These are phyloP conservation scores for Dentipellis sp. DNA, from an alignment of 768 basidiomycete species.

Conservation along the genomic window DNA sequence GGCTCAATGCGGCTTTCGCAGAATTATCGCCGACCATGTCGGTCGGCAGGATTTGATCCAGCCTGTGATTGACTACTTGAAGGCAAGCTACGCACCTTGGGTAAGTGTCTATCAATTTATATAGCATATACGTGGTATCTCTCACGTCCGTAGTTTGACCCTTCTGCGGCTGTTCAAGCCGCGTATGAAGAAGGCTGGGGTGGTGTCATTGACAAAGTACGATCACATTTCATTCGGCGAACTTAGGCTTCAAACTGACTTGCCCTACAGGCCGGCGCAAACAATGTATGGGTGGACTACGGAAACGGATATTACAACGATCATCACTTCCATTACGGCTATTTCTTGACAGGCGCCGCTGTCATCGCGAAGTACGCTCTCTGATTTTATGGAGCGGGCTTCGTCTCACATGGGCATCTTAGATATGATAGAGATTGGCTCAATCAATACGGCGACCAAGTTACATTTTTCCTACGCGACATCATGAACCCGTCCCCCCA, in stretches of 20 bases:
- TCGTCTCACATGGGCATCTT: not conserved
- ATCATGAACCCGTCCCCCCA: constrained; percentile 25
- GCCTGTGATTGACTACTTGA: constrained; percentile 18
- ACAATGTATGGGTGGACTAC: constrained; percentile 22
- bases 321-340: constrained; percentile 28
- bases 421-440: constrained; percentile 21
- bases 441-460: constrained; percentile 16
- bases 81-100: constrained; percentile 20
- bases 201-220: constrained; percentile 21
- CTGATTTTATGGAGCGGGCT: no score
- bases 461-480: constrained; percentile 24
- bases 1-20: not conserved
- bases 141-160: constrained; percentile 10
- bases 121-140: not conserved
- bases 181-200: constrained; percentile 29
- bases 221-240: no score
- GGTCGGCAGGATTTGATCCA: constrained; percentile 23
- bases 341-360: constrained; percentile 23
- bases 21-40: constrained; percentile 24
- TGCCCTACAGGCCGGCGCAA: constrained; percentile 14
- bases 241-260: no score
- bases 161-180: constrained; percentile 15
- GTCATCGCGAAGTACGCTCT: constrained; percentile 22
- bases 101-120: constrained; percentile 7
- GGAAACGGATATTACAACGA: constrained; percentile 29